Evolutionary conservation across 169 alveolate species (phyloP).

Genomic region (Babesia ovis): DNA sequence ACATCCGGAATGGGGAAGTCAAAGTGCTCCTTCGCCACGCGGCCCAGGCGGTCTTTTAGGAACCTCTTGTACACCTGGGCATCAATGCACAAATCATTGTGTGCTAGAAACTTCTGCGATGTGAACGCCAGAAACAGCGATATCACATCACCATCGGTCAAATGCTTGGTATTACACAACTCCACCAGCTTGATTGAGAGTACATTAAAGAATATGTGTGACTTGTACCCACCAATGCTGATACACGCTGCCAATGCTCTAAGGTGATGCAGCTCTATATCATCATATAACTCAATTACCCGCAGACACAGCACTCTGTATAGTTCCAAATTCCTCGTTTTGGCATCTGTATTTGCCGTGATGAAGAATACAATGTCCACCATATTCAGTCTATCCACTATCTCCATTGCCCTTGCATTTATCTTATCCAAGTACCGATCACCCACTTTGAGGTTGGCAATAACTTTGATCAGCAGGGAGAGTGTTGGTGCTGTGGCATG

Average conservation of each 20-base stretch:
- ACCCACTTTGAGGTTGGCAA: conserved; percentile 37
- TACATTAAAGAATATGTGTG: conserved; percentile 29
- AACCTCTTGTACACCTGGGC: conserved; percentile 29
- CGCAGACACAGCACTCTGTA: conserved; percentile 35
- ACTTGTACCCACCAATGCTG: conserved; percentile 54
- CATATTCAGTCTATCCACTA: conserved; percentile 43
- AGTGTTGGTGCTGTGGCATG: conserved; percentile 36
- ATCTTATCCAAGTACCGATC: conserved; percentile 13
- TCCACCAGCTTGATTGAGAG: conserved; percentile 33
- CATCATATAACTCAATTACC: conserved; percentile 32
- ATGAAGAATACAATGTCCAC: conserved; percentile 58
- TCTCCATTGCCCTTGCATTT: conserved; percentile 51
- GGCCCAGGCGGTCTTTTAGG: conserved; percentile 5
- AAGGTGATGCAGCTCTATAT: conserved; percentile 59
- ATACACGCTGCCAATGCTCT: conserved; percentile 58
- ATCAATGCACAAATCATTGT: conserved; percentile 51
- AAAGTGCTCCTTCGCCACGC: conserved; percentile 8
- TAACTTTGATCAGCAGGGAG: conserved; percentile 53
- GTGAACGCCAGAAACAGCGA: conserved; percentile 52
- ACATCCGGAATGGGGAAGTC: conserved; percentile 45
- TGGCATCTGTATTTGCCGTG: conserved; percentile 53
- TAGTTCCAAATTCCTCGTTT: conserved; percentile 38
- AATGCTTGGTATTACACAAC: not conserved
- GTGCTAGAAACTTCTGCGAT: conserved; percentile 39
- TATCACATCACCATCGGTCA: conserved; percentile 47